Evolutionary conservation across 2,329 filamentous ascomycete species (phyloP), one percentile per base, ranked within the genome.

Genomic region (Talaromyces sp.): DNA sequence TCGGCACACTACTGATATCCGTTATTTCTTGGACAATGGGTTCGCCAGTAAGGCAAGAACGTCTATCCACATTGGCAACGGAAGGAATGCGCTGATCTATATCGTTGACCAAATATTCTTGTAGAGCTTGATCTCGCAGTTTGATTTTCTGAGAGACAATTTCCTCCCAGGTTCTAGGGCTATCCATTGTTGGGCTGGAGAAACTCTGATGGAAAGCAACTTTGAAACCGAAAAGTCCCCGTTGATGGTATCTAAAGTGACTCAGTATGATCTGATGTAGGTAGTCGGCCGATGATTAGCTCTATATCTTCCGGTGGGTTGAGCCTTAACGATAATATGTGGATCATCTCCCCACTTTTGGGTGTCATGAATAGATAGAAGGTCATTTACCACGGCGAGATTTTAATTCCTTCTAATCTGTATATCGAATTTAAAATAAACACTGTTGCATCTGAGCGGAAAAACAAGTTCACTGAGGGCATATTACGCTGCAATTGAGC

Each of bases 91-190:
- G 74, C 24, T 66, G 62, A 45, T 71, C 67, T 39, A 73, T 7
- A 67, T 77, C 70, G 11, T 65, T 61, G 33, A 71, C 67, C 45
- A 74, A 35, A 54, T 76, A 76, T 3, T 72, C 72, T 11, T 71
- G 66, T 16, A 78, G 57, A 13, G 71, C 64, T 19, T 72, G 65
- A 41, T 76, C 70, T 63, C 74, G 67, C 16, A 68, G 58, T 6
- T 63, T 35, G 6, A 70, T 68, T 67, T 78, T 78, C 47, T 70
- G 47, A 13, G 69, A 67, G 16, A 75, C 74, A 14, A 70, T 73
- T 1, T 75, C 68, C 62, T 73, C 63, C 76, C 76, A 78, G 9
- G 70, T 39, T 11, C 19, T 56, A 14, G 52, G 9, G 16, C 33
- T 33, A 9, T 52, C 14, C 48, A 52, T 52, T 52, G 7, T n/a